Evolutionary conservation across 257 asterid species (phyloP).

Genomic region (Gynochthodes officinalis): DNA sequence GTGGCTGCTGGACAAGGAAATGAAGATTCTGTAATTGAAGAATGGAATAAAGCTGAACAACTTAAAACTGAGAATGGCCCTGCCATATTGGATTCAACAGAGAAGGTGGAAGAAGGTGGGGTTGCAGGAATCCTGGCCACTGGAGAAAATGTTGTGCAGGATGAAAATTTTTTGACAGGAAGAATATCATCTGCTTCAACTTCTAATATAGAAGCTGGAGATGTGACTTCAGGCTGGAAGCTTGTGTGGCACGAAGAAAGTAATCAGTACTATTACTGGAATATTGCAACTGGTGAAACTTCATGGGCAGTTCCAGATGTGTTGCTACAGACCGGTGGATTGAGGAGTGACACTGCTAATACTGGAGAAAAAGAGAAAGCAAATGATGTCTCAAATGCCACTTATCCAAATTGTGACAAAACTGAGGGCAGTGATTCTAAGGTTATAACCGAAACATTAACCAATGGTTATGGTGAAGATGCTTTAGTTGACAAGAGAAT

Average conservation of each 20-base stretch:
- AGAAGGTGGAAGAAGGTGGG: slow-evolving; percentile 38
- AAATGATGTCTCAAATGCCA: slow-evolving; percentile 21
- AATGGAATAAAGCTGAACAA: slow-evolving; percentile 36
- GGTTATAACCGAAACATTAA: slow-evolving; percentile 20
- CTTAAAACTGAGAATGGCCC: slow-evolving; percentile 30
- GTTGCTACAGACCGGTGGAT: slow-evolving; percentile 37
- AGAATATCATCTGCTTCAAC: slow-evolving; percentile 33
- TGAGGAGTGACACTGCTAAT: slow-evolving; percentile 32
- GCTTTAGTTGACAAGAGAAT: slow-evolving; percentile 28
- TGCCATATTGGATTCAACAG: slow-evolving; percentile 27
- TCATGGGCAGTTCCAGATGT: slow-evolving; percentile 90
- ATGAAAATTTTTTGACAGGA: slow-evolving; percentile 29
- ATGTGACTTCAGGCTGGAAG: slow-evolving; percentile 67
- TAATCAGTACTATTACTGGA: slow-evolving; percentile 89
- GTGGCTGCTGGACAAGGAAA: slow-evolving; percentile 23
- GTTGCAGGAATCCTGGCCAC: slow-evolving; percentile 13
- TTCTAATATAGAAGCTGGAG: slow-evolving; percentile 40
- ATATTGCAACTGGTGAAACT: slow-evolving; percentile 82
- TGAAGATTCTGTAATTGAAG: slow-evolving; percentile 30
- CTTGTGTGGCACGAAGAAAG: slow-evolving; percentile 90
- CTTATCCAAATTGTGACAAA: slow-evolving; percentile 16
- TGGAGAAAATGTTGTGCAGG: slow-evolving; percentile 33
- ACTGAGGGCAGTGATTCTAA: slow-evolving; percentile 20
- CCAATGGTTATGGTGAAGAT: slow-evolving; percentile 31
- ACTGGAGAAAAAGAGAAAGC: slow-evolving; percentile 27